phyloP scores from a whole-genome alignment of 1,139 yeast species.

The Suhomyces anneliseae region DNA sequence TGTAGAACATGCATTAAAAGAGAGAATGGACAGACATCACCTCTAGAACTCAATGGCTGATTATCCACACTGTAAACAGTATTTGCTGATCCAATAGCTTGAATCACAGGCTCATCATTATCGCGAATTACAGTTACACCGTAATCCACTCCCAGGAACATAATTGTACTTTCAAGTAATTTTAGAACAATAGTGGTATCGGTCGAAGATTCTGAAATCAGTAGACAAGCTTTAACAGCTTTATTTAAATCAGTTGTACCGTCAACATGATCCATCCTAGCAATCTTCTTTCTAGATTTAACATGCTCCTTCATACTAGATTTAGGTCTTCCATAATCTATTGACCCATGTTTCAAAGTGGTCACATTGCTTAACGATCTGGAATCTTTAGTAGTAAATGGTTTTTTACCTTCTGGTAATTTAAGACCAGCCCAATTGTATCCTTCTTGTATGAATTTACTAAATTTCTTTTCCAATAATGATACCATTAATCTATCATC shows the following conservation, averaged over 20 bases:
- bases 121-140: slow-evolving; percentile 41
- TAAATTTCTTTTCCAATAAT: slow-evolving; percentile 18
- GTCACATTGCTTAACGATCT: background rate
- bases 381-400: background rate
- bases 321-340: background rate
- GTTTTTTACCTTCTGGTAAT: slow-evolving; percentile 1
- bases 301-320: background rate
- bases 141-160: slow-evolving; percentile 45
- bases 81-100: slow-evolving; percentile 45
- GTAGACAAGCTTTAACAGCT: slow-evolving; percentile 47
- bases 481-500: slow-evolving; percentile 17
- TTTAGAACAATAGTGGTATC: slow-evolving; percentile 39
- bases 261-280: background rate
- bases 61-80: slow-evolving; percentile 36
- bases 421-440: slow-evolving; percentile 37
- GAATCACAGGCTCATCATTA: slow-evolving; percentile 37
- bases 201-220: slow-evolving; percentile 49
- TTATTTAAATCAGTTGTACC: slow-evolving; percentile 11
- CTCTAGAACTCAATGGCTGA: slow-evolving; percentile 43
- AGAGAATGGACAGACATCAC: slow-evolving; percentile 48
- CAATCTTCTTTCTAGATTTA: background rate
- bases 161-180: slow-evolving; percentile 42
- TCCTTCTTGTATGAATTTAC: slow-evolving; percentile 17
- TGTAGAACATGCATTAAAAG: slow-evolving; percentile 41
- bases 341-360: background rate